These are phyloP conservation scores for Fusarium lateritium DNA, from an alignment of 2,329 filamentous ascomycete genomes.

Conservation along the genomic window DNA sequence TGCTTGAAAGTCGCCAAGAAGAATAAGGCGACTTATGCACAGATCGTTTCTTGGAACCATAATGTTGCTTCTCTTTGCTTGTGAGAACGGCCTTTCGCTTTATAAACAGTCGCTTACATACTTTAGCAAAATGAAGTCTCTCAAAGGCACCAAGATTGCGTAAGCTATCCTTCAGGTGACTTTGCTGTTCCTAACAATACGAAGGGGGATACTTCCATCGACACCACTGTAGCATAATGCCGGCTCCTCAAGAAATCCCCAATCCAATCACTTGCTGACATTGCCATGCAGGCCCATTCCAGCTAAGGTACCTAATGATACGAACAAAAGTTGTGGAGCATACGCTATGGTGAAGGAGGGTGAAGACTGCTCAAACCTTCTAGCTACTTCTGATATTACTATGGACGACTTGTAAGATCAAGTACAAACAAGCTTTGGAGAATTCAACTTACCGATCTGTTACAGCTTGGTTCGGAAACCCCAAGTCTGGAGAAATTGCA, in stretches of 20 bases:
- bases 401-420: too few relatives aligned
- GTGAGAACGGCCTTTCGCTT: too few relatives aligned
- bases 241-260: too few relatives aligned
- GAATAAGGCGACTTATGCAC: constrained; percentile 1
- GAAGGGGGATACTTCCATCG: neutral
- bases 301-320: too few relatives aligned
- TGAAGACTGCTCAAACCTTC: too few relatives aligned
- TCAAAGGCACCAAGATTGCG: neutral
- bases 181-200: neutral
- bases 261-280: too few relatives aligned
- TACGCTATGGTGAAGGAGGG: too few relatives aligned
- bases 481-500: neutral
- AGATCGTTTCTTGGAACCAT: neutral
- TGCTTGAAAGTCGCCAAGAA: neutral
- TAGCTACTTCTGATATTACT: too few relatives aligned
- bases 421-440: too few relatives aligned
- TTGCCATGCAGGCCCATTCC: constrained; percentile 1
- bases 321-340: too few relatives aligned
- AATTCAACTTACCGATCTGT: neutral
- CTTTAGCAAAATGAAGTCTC: neutral
- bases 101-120: neutral
- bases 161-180: constrained; percentile 6
- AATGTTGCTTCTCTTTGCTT: too few relatives aligned
- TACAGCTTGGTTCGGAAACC: neutral
- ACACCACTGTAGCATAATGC: neutral